Conservation (phyloP, 495 filamentous ascomycete species). For the Glutinoglossum americanum region DNA sequence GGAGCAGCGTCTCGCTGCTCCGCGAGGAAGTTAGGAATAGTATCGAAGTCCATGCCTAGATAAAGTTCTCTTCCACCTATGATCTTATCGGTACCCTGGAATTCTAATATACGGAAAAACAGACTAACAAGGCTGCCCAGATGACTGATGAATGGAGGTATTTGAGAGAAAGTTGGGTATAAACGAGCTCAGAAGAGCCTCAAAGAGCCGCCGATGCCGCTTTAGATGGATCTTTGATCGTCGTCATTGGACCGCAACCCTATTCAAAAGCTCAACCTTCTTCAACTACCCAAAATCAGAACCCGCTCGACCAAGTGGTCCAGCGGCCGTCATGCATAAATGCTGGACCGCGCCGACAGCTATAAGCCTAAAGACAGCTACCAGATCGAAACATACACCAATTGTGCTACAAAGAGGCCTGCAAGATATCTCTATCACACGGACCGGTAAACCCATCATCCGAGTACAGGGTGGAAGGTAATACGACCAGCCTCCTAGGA, state of each 20-base stretch:
- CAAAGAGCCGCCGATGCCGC: neutral
- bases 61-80: neutral
- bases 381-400: neutral
- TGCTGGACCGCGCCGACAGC: conserved; percentile 21
- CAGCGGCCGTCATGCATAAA: conserved; percentile 26
- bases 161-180: too few relatives aligned
- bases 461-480: conserved; percentile 68
- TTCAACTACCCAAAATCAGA: neutral
- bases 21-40: conserved; percentile 75
- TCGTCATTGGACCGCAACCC: neutral
- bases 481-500: conserved; percentile 13
- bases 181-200: neutral
- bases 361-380: conserved; percentile 10
- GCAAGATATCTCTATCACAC: conserved; percentile 63
- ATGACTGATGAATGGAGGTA: neutral
- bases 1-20: conserved; percentile 70
- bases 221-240: neutral
- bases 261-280: neutral
- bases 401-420: conserved; percentile 30
- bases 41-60: conserved; percentile 49
- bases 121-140: neutral
- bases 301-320: conserved; percentile 10
- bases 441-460: conserved; percentile 73
- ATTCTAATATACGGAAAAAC: neutral
- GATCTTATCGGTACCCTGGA: neutral